Evolutionary conservation across 202 grass and related monocot genomes (phyloP).

Genomic region (Tripidium arundinaceum): DNA sequence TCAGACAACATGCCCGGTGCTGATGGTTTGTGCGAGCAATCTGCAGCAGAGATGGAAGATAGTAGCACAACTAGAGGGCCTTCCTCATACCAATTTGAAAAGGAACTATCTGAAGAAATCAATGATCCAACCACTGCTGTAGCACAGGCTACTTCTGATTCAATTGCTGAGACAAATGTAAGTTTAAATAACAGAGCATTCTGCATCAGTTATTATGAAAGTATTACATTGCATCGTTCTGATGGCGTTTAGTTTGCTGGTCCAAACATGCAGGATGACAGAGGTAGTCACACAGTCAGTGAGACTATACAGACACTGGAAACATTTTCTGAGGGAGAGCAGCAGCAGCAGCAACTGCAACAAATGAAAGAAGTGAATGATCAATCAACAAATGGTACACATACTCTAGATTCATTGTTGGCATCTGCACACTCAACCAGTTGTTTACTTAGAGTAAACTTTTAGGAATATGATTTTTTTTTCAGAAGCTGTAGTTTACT

Average conservation of each 20-base stretch:
- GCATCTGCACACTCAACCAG: neutral
- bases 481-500: neutral
- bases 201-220: neutral
- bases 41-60: neutral
- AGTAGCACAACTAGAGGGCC: neutral
- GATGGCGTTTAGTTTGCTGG: neutral
- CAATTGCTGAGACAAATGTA: slow-evolving; percentile 41
- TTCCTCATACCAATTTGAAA: slow-evolving; percentile 24
- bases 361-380: slow-evolving; percentile 25
- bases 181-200: slow-evolving; percentile 22
- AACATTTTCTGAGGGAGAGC: slow-evolving; percentile 14
- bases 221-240: neutral
- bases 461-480: neutral
- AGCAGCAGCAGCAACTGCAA: slow-evolving; percentile 28
- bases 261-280: slow-evolving; percentile 38
- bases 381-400: slow-evolving; percentile 36
- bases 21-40: neutral
- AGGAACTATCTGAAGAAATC: slow-evolving; percentile 21
- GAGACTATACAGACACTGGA: slow-evolving; percentile 21
- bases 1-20: neutral
- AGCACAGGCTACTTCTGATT: slow-evolving; percentile 5
- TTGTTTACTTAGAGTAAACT: neutral
- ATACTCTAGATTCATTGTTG: neutral
- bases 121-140: slow-evolving; percentile 1
- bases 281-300: neutral